Conservation (phyloP, 1,284 basidiomycete genomes). For the Farysia itapuensis region DNA sequence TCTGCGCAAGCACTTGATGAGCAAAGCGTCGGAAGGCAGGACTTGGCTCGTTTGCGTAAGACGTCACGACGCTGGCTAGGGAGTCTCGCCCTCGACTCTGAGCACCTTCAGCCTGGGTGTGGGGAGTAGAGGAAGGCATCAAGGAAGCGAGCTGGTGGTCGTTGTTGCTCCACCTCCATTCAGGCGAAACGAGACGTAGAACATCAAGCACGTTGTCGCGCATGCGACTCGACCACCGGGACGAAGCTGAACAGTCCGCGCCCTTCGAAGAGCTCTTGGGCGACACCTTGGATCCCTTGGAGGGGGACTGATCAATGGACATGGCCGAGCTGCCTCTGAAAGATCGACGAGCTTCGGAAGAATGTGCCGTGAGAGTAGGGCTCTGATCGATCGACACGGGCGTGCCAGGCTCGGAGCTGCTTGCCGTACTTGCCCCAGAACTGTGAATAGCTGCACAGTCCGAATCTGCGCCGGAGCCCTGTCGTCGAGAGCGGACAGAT, state of each 20-base stretch:
- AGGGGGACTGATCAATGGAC: constrained; percentile 26
- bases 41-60: constrained; percentile 45
- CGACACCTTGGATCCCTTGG: constrained; percentile 16
- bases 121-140: background rate
- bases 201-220: constrained; percentile 35
- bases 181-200: constrained; percentile 36
- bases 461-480: constrained; percentile 14
- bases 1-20: constrained; percentile 57
- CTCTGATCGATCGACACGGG: constrained; percentile 33
- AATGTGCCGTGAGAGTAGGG: constrained; percentile 10
- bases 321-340: constrained; percentile 16
- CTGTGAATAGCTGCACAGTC: constrained; percentile 17
- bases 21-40: constrained; percentile 56
- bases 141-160: constrained; percentile 38
- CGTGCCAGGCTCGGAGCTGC: constrained; percentile 47
- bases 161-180: constrained; percentile 49
- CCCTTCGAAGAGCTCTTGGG: constrained; percentile 20
- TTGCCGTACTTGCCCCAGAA: constrained; percentile 42
- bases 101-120: background rate
- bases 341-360: no score
- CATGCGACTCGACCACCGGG: constrained; percentile 30
- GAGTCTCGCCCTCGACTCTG: constrained; percentile 10
- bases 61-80: constrained; percentile 13
- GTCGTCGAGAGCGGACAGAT: constrained; percentile 8
- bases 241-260: constrained; percentile 7